phyloP scores from a whole-genome alignment of 2,329 filamentous ascomycete genomes.

The Neofusicoccum ribis region DNA sequence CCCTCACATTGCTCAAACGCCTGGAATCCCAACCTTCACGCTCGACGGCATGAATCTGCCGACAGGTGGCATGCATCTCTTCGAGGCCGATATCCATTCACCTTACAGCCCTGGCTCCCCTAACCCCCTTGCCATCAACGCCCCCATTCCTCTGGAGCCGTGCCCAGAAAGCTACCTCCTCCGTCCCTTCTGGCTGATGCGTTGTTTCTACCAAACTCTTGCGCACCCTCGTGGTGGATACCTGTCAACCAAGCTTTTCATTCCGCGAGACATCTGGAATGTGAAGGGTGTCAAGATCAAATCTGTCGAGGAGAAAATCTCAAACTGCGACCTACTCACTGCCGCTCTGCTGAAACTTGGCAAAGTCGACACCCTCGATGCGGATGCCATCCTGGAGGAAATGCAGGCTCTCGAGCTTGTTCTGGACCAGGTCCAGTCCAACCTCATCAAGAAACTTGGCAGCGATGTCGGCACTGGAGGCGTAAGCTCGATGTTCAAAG shows the following conservation, averaged over 20 bases:
- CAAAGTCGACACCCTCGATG: conserved; percentile 83
- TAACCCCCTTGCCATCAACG: conserved; percentile 61
- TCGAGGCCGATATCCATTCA: conserved; percentile 80
- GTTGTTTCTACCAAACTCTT: conserved; percentile 88
- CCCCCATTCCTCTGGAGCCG: conserved; percentile 79
- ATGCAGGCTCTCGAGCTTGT: conserved; percentile 87
- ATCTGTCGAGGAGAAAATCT: conserved; percentile 88
- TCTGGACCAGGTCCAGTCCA: conserved; percentile 79
- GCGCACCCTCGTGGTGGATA: conserved; percentile 91
- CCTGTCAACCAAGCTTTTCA: conserved; percentile 84
- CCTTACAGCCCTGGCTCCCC: conserved; percentile 64
- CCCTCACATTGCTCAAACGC: conserved; percentile 66
- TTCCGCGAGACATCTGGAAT: conserved; percentile 89
- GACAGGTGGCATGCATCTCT: conserved; percentile 72
- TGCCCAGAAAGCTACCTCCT: conserved; percentile 87
- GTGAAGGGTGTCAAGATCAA: conserved; percentile 93
- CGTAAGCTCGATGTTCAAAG: conserved; percentile 72
- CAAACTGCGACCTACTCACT: conserved; percentile 86
- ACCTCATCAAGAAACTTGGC: conserved; percentile 81
- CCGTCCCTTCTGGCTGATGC: conserved; percentile 98
- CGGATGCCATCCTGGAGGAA: conserved; percentile 88
- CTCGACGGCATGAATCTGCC: conserved; percentile 55
- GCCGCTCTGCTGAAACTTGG: conserved; percentile 82
- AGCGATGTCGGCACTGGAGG: conserved; percentile 85
- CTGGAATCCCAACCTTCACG: conserved; percentile 63